A percentile compares a stretch with the other conserved stretches of the same genome.
Evolutionary conservation across 495 filamentous ascomycete species (phyloP).

Genomic region (Clohesyomyces aquaticus): DNA sequence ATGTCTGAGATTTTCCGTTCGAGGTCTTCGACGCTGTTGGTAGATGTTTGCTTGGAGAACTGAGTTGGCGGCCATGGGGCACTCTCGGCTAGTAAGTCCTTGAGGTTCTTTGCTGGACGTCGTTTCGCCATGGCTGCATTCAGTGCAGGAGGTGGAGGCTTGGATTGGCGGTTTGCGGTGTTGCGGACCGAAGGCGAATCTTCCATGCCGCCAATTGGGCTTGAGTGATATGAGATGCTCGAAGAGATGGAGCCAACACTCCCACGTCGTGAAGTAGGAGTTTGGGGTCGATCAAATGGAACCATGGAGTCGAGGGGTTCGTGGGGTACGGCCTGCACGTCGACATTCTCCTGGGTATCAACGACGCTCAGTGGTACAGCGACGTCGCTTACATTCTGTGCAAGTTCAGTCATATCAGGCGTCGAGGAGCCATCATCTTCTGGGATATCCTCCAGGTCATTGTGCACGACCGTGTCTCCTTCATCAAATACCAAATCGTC

Average conservation of each 20-base stretch:
- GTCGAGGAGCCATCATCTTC: neutral
- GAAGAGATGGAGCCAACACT: constrained; percentile 31
- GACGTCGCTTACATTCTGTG: neutral
- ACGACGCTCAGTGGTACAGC: constrained; percentile 8
- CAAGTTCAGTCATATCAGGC: neutral
- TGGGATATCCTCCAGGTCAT: constrained; percentile 12
- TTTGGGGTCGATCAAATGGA: constrained; percentile 13
- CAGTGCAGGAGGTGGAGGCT: constrained; percentile 34
- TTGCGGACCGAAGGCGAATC: constrained; percentile 39
- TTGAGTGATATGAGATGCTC: constrained; percentile 29
- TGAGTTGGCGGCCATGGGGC: constrained; percentile 35
- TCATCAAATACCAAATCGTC: constrained; percentile 32
- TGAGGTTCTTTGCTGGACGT: constrained; percentile 17
- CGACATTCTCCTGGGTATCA: constrained; percentile 2
- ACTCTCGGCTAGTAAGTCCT: constrained; percentile 12
- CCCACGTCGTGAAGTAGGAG: constrained; percentile 26
- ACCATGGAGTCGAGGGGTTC: no score
- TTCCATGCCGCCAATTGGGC: constrained; percentile 25
- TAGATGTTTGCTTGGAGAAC: constrained; percentile 18
- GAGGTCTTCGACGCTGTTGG: constrained; percentile 59
- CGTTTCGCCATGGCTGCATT: constrained; percentile 47
- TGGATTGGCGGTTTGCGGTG: constrained; percentile 28
- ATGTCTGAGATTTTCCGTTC: constrained; percentile 86
- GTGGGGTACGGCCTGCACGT: no score
- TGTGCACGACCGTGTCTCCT: constrained; percentile 31